Conservation (phyloP, 305 asterid species). For the Euphrasia arctica region DNA sequence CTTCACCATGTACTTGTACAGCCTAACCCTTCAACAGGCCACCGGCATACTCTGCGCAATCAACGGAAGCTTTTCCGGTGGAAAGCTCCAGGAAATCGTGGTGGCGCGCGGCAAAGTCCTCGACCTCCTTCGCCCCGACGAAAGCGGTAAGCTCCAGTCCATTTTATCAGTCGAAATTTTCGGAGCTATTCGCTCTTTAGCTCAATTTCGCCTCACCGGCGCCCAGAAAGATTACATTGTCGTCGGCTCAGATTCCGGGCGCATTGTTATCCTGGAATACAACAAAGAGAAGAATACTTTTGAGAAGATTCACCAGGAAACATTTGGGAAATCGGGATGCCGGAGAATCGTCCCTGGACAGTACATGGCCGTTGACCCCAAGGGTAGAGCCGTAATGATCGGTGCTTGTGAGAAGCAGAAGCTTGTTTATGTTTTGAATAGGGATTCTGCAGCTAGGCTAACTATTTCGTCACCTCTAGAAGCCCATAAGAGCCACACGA, state of each 20-base stretch:
- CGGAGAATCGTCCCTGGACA: slow-evolving; percentile 97
- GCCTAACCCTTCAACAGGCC: slow-evolving; percentile 82
- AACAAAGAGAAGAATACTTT: slow-evolving; percentile 80
- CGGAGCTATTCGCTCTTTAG: slow-evolving; percentile 86
- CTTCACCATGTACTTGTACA: slow-evolving; percentile 74
- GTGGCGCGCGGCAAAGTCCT: slow-evolving; percentile 94
- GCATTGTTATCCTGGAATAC: slow-evolving; percentile 83
- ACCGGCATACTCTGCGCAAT: slow-evolving; percentile 89
- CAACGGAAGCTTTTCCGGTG: slow-evolving; percentile 95
- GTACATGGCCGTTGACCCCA: slow-evolving; percentile 90
- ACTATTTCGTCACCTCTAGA: slow-evolving; percentile 93
- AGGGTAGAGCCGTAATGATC: slow-evolving; percentile 98
- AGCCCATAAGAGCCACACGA: slow-evolving; percentile 93
- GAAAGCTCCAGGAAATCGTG: slow-evolving; percentile 79
- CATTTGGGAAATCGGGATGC: slow-evolving; percentile 97
- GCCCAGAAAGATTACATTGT: slow-evolving; percentile 91
- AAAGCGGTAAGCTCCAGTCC: slow-evolving; percentile 86
- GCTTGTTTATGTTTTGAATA: slow-evolving; percentile 93
- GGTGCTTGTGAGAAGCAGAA: slow-evolving; percentile 99
- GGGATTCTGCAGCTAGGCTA: slow-evolving; percentile 94
- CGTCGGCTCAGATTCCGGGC: slow-evolving; percentile 95
- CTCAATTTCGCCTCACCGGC: slow-evolving; percentile 96
- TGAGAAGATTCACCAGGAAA: slow-evolving; percentile 89
- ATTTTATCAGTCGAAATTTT: slow-evolving; percentile 85
- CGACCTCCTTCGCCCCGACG: slow-evolving; percentile 95